Conservation (phyloP, 768 basidiomycete genomes). For the Rhodosporidiobolus odoratus region DNA sequence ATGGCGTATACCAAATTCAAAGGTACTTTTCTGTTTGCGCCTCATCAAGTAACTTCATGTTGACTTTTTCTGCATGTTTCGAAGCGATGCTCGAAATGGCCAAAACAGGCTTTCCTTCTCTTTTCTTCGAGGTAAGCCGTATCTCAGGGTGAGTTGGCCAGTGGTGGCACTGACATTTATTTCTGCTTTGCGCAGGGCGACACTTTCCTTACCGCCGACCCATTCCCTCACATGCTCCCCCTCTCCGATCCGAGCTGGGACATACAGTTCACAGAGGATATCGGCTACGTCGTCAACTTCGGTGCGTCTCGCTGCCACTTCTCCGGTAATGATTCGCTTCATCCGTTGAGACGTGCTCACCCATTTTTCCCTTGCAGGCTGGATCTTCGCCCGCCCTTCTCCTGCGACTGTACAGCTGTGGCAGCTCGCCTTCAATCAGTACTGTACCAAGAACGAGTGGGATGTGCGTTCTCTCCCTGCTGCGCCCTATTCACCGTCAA, state of each 20-base stretch:
- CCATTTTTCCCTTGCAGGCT: background rate
- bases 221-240: constrained; percentile 2
- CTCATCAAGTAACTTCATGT: no score
- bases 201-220: constrained; percentile 4
- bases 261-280: constrained; percentile 8
- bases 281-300: constrained; percentile 8
- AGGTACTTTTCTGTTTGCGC: background rate
- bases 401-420: background rate
- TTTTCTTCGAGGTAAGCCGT: constrained; percentile 19
- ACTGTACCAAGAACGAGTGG: constrained; percentile 1
- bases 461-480: background rate
- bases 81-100: constrained; percentile 13
- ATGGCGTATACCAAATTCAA: constrained; percentile 9
- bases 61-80: background rate
- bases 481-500: background rate
- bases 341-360: no score
- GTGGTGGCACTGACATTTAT: background rate
- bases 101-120: background rate
- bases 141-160: no score
- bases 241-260: background rate
- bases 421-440: background rate
- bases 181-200: background rate
- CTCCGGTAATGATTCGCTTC: no score
- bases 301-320: no score
- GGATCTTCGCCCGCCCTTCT: background rate